Conservation (phyloP, 805 yeast genomes). For the Wickerhamiella australiensis region DNA sequence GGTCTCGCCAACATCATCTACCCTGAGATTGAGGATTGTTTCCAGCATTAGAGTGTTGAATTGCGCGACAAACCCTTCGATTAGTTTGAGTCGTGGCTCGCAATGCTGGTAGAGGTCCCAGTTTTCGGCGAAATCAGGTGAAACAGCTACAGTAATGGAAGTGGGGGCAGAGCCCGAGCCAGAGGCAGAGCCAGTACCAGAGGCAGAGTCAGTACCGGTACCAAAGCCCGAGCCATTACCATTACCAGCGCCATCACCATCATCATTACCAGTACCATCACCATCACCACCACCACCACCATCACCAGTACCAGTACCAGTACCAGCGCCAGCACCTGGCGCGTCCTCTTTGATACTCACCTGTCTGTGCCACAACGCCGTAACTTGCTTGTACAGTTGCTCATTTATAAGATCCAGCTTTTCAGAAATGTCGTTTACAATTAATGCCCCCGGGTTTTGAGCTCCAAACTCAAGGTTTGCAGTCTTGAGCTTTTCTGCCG, state of each 20-base stretch:
- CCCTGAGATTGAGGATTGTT: conserved; percentile 1
- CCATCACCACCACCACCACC: too few species aligned
- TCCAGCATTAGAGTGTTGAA: background rate
- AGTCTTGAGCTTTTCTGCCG: background rate
- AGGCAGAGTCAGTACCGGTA: background rate
- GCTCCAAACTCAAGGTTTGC: background rate
- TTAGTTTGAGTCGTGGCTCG: background rate
- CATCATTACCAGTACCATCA: background rate
- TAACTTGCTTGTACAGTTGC: background rate
- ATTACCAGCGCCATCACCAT: background rate
- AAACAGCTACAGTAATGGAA: background rate
- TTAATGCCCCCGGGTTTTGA: background rate
- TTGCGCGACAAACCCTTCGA: background rate
- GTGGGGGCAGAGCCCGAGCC: too few species aligned
- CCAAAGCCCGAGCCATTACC: too few species aligned
- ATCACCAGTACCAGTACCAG: background rate
- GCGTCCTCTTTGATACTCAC: background rate
- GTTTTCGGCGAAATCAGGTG: background rate
- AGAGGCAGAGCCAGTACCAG: too few species aligned
- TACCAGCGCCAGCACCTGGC: too few species aligned
- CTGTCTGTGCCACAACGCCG: background rate
- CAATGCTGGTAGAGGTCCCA: conserved; percentile 3
- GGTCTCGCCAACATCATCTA: conserved; percentile 9
- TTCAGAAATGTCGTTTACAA: background rate
- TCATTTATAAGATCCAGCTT: background rate